phyloP scores from a whole-genome alignment of 768 basidiomycete genomes.

The Wakefieldia striispora region DNA sequence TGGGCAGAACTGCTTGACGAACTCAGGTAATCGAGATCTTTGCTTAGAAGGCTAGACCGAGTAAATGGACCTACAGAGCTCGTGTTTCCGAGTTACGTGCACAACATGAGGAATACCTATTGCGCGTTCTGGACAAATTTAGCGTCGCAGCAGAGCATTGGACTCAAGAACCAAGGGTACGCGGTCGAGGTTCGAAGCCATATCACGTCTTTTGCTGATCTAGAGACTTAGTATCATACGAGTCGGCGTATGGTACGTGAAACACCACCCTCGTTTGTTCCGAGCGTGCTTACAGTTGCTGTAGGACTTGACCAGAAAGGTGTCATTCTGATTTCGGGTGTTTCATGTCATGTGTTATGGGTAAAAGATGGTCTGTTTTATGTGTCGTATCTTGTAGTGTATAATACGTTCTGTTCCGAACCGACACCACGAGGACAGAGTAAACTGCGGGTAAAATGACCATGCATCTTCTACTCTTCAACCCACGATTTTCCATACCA shows the following conservation, averaged over 20 bases:
- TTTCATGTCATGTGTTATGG: background rate
- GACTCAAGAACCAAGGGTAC: slow-evolving; percentile 5
- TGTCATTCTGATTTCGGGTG: background rate
- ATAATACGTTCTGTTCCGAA: too few species aligned
- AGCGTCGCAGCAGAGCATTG: background rate
- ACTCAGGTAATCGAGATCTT: background rate
- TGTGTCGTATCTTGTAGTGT: too few species aligned
- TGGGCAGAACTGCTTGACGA: slow-evolving; percentile 2
- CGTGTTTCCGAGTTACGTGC: background rate
- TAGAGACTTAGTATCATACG: background rate
- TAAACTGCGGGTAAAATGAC: background rate
- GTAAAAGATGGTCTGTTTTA: too few species aligned
- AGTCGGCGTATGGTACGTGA: slow-evolving; percentile 1
- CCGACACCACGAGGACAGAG: background rate
- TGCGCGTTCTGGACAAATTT: too few species aligned
- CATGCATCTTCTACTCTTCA: too few species aligned
- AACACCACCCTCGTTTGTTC: background rate
- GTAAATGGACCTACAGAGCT: background rate
- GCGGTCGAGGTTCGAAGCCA: background rate
- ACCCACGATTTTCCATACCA: too few species aligned
- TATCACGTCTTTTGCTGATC: background rate
- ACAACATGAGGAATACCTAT: background rate
- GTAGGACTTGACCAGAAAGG: background rate
- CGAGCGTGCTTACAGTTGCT: background rate
- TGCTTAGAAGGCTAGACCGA: background rate